phyloP scores from a whole-genome alignment of 106 monocot genomes.

The Vanilla planifolia region DNA sequence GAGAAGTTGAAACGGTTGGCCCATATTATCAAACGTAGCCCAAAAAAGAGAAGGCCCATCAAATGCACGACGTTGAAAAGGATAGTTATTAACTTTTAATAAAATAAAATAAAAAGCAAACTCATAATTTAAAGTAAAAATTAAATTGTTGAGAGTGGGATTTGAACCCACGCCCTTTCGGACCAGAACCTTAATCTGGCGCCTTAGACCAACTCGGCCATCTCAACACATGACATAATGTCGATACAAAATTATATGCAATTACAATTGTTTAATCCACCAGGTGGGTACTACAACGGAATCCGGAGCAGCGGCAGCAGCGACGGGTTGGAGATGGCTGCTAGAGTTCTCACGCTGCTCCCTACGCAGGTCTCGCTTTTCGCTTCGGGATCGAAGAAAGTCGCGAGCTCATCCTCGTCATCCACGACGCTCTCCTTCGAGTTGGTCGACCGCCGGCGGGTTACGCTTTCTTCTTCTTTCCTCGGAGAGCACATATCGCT shows the following conservation, averaged over 20 bases:
- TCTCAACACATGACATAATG: too few relatives aligned
- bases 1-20: too few relatives aligned
- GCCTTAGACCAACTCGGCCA: conserved; percentile 94
- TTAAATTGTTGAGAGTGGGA: conserved; percentile 90
- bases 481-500: not conserved
- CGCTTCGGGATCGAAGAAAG: not conserved
- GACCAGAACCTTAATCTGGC: conserved; percentile 97
- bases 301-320: not conserved
- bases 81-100: too few relatives aligned
- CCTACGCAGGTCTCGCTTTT: not conserved
- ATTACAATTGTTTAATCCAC: too few relatives aligned
- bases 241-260: too few relatives aligned
- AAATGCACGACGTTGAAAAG: too few relatives aligned
- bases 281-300: too few relatives aligned
- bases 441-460: too few relatives aligned
- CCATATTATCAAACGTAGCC: too few relatives aligned
- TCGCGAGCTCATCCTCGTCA: not conserved
- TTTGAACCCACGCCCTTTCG: conserved; percentile 97
- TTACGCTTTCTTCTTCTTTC: not conserved
- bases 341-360: not conserved
- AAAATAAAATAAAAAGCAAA: too few relatives aligned
- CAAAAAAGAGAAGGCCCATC: too few relatives aligned
- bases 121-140: too few relatives aligned
- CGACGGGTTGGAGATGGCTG: not conserved
- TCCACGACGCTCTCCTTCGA: not conserved